These are phyloP conservation scores for Monosporascus sp. DNA, from an alignment of 2,329 filamentous ascomycete genomes.

Conservation along the genomic window DNA sequence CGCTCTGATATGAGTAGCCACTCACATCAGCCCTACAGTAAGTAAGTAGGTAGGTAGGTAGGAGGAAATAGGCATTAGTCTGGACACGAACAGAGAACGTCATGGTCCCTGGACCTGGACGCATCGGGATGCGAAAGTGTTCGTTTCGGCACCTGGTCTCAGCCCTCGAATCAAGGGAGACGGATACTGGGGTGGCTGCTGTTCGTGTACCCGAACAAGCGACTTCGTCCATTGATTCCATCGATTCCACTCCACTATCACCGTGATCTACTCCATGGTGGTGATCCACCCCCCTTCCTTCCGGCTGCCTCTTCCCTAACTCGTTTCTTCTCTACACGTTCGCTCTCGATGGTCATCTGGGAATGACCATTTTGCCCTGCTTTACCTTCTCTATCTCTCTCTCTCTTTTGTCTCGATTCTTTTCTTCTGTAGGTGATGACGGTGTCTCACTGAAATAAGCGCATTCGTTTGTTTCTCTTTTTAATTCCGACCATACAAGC, in stretches of 20 bases:
- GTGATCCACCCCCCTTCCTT: neutral
- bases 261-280: too few species aligned
- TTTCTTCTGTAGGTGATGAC: neutral
- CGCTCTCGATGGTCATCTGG: neutral
- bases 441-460: neutral
- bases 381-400: neutral
- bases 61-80: too few species aligned
- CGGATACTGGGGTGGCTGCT: neutral
- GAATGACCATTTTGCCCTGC: neutral
- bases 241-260: too few species aligned
- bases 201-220: neutral
- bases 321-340: neutral
- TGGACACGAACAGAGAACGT: too few species aligned
- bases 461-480: neutral
- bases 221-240: neutral
- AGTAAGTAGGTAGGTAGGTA: too few species aligned
- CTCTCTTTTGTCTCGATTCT: neutral
- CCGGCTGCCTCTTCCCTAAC: neutral
- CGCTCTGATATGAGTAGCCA: too few species aligned
- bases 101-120: neutral
- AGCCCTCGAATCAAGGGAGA: neutral
- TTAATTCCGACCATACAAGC: neutral
- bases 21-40: too few species aligned
- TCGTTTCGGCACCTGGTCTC: neutral
- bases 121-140: neutral